These are phyloP conservation scores for Ophiocordyceps camponoti-rufipedis DNA, from an alignment of 2,329 filamentous ascomycete genomes.

Conservation along the genomic window DNA sequence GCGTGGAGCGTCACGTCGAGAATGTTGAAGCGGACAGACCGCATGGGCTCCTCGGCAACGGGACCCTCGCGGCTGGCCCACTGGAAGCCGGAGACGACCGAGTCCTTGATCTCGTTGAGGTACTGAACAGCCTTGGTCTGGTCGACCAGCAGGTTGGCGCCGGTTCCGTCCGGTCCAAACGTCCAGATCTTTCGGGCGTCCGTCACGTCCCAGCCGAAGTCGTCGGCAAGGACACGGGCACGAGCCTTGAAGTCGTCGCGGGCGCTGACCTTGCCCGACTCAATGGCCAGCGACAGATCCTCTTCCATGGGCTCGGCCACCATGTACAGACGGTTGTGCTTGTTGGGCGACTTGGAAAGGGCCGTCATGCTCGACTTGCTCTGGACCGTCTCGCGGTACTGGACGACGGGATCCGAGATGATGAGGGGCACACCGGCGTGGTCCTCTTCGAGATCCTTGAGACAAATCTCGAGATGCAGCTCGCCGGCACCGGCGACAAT, in stretches of 20 bases:
- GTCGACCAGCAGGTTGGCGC: constrained; percentile 96
- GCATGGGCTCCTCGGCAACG: constrained; percentile 95
- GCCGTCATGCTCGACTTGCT: constrained; percentile 82
- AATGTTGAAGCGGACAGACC: constrained; percentile 94
- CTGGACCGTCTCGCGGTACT: constrained; percentile 92
- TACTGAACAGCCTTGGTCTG: constrained; percentile 99
- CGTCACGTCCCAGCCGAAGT: constrained; percentile 98
- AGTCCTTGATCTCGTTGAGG: constrained; percentile 99
- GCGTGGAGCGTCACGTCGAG: constrained; percentile 98
- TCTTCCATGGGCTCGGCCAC: constrained; percentile 78
- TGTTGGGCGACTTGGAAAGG: constrained; percentile 99
- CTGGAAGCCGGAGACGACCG: constrained; percentile 98
- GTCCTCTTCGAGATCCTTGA: constrained; percentile 99
- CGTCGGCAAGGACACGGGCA: constrained; percentile 89
- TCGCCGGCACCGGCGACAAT: constrained; percentile 98
- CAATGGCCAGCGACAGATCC: constrained; percentile 81
- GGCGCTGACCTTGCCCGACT: constrained; percentile 76
- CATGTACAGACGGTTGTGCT: constrained; percentile 99
- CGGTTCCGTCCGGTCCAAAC: constrained; percentile 94
- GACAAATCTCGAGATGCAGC: constrained; percentile 98
- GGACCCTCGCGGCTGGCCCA: constrained; percentile 98
- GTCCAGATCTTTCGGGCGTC: constrained; percentile 99
- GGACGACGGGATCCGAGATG: constrained; percentile 94
- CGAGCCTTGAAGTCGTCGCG: constrained; percentile 98
- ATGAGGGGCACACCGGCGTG: constrained; percentile 96